Evolutionary conservation across 768 basidiomycete species (phyloP).

Genomic region (Russula emetica): DNA sequence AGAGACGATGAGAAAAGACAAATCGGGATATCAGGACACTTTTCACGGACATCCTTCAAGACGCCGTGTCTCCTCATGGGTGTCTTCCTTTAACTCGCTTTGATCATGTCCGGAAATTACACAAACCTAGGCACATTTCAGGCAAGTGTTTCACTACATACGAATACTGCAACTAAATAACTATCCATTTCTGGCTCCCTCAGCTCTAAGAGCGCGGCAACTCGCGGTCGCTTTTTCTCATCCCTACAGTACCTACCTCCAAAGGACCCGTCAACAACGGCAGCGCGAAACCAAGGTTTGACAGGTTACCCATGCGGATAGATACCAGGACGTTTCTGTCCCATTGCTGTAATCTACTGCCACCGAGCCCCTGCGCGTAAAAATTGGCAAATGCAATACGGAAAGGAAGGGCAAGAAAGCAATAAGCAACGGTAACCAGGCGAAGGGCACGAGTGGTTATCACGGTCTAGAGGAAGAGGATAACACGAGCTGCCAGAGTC

Average conservation of each 20-base stretch:
- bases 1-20: not conserved
- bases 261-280: not conserved
- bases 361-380: not conserved
- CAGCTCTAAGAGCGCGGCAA: constrained; percentile 17
- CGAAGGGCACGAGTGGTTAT: not conserved
- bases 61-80: constrained; percentile 11
- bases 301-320: not conserved
- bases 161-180: not conserved
- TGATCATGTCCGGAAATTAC: constrained; percentile 13
- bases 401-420: too few species aligned
- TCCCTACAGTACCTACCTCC: not conserved
- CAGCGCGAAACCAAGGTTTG: not conserved
- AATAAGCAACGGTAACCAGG: not conserved
- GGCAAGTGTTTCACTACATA: constrained; percentile 12
- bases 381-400: not conserved
- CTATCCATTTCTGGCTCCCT: constrained; percentile 9
- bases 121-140: constrained; percentile 2
- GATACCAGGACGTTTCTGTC: not conserved
- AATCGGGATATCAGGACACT: constrained; percentile 2
- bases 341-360: not conserved
- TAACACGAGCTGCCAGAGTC: not conserved
- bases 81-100: not conserved
- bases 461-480: not conserved
- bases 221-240: not conserved
- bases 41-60: not conserved